Base-by-base conservation (phyloP, 2,329 filamentous ascomycete genomes). In the Fusarium avenaceum region DNA sequence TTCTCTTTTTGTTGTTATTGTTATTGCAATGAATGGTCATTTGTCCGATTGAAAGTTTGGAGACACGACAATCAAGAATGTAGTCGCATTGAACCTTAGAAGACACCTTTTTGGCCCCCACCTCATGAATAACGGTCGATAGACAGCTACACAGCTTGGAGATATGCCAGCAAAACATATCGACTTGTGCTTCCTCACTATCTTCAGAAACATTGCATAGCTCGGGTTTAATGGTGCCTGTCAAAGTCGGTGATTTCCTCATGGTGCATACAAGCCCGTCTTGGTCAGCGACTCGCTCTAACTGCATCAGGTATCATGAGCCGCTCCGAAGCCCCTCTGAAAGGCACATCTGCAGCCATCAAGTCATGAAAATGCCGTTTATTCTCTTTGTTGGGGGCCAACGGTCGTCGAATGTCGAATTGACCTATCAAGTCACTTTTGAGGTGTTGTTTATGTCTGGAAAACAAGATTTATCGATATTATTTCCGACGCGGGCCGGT, bases 401-500 rank as follows among this genome's bases (percentile, higher is more conserved):
- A n/a, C 19, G n/a, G 17, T 38, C 19, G 22, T 51, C n/a, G 11
- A 30, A 13, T 11, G 10, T 24, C 13, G 13, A 30, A 32, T 32
- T n/a, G 24, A 20, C 32, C 44, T 54, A 33, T 1, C 22, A 49
- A 13, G 32, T 22, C 28, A 38, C 22, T 19, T 13, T 11, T 6
- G 14, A 30, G 28, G n/a, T 20, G 5, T 19, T 20, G 20, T 42
- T 42, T 20, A 15, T 22, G 15, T 15, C 15, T 7, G 3, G 6
- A 57, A 57, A 58, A 35, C 50, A 58, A 57, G 56, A 47, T 56
- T 57, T 15, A 15, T 14, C 17, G 33, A 38, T 28, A 10, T 38
- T 19, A 4, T n/a, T 38, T 10, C 39, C 20, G 22, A 24, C 15
- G 55, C 30, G 33, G 24, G 50, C 33, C 26, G 26, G 44, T 24